phyloP scores from a whole-genome alignment of 805 yeast species.

The Starmerella sirachaensis region DNA sequence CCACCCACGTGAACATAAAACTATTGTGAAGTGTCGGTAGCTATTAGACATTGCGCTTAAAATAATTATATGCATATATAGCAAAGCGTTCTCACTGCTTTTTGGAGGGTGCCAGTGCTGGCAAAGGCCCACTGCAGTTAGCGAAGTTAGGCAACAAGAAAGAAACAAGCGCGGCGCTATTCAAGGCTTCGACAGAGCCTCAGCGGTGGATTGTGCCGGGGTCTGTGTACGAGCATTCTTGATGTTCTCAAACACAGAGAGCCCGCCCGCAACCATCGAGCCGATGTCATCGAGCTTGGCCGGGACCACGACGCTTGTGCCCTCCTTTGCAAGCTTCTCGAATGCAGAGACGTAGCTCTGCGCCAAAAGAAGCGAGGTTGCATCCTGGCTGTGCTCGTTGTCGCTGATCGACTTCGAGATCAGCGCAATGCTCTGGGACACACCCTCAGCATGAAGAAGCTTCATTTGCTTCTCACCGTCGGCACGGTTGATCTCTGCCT shows the following conservation, averaged over 20 bases:
- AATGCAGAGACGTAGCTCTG: conserved; percentile 75
- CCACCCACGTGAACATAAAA: too few relatives aligned
- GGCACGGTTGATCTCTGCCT: conserved; percentile 67
- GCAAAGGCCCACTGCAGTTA: too few relatives aligned
- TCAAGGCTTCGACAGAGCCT: too few relatives aligned
- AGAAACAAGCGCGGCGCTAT: too few relatives aligned
- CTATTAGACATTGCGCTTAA: too few relatives aligned
- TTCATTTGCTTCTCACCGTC: conserved; percentile 66
- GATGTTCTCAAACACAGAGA: conserved; percentile 55
- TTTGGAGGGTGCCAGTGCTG: too few relatives aligned
- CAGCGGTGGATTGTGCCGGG: too few relatives aligned
- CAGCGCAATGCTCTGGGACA: conserved; percentile 54
- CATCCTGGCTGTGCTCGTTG: conserved; percentile 62
- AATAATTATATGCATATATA: too few relatives aligned
- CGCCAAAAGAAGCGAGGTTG: conserved; percentile 68
- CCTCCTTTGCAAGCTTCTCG: conserved; percentile 69
- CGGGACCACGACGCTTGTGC: conserved; percentile 68
- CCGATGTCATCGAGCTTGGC: conserved; percentile 65
- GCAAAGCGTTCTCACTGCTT: too few relatives aligned
- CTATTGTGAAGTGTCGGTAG: too few relatives aligned
- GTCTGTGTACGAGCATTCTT: conserved; percentile 14
- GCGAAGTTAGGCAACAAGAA: too few relatives aligned
- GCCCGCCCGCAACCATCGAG: conserved; percentile 60
- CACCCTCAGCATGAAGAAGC: conserved; percentile 71
- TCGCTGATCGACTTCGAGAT: conserved; percentile 56